phyloP scores from a whole-genome alignment of 1,139 yeast species.

The Taphrina flavorubra region DNA sequence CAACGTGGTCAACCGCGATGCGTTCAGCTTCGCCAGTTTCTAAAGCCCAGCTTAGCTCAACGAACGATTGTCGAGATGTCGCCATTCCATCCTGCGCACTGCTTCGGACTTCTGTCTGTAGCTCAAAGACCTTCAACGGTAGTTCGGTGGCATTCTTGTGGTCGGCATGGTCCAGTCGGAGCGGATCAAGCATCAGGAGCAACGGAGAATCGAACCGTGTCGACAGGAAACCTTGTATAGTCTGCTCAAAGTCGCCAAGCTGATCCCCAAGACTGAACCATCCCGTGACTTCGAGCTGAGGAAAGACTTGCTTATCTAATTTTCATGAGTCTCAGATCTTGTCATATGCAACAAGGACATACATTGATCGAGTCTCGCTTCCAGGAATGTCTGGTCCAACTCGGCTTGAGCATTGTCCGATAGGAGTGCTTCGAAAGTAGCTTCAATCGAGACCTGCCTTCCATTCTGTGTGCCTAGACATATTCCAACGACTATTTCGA shows the following conservation, averaged over 20 bases:
- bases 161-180: neutral
- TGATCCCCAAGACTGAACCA: constrained; percentile 9
- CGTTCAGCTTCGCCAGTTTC: constrained; percentile 36
- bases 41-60: constrained; percentile 12
- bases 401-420: neutral
- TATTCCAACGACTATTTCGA: constrained; percentile 21
- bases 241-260: neutral
- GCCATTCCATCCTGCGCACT: neutral
- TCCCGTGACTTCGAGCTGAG: constrained; percentile 17
- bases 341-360: neutral
- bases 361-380: constrained; percentile 32
- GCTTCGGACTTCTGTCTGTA: constrained; percentile 11
- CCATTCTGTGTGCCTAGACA: constrained; percentile 32
- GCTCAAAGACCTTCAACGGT: constrained; percentile 19
- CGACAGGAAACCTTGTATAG: constrained; percentile 1
- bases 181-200: constrained; percentile 10
- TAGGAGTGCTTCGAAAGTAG: constrained; percentile 15
- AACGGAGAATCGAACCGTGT: constrained; percentile 13
- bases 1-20: constrained; percentile 35
- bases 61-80: neutral
- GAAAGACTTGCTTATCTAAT: constrained; percentile 30
- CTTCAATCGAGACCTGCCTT: constrained; percentile 16
- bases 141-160: constrained; percentile 15
- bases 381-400: constrained; percentile 13
- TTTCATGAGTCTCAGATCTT: neutral